Percentiles rank a stretch among this genome's conserved stretches.
phyloP scores from a whole-genome alignment of 2,329 filamentous ascomycete species.

The Myriosclerotinia scirpicola region DNA sequence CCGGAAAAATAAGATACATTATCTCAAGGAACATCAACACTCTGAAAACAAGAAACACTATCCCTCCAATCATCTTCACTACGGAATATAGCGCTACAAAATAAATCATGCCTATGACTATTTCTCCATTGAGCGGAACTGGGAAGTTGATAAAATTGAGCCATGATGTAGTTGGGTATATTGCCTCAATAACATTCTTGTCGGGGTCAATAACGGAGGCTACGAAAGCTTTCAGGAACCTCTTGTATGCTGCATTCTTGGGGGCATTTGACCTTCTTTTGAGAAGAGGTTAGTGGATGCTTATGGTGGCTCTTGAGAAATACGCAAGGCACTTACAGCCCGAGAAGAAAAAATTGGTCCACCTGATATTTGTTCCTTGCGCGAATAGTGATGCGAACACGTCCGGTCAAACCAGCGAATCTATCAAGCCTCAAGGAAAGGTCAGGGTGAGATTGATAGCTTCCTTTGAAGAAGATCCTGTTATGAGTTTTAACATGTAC shows the following conservation, averaged over 20 bases:
- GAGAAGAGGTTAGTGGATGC: background rate
- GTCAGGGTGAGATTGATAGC: background rate
- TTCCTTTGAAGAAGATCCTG: background rate
- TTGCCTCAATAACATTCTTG: conserved; percentile 3
- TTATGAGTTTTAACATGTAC: background rate
- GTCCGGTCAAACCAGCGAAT: background rate
- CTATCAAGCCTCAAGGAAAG: background rate
- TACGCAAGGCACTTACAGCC: background rate
- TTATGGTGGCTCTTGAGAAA: background rate
- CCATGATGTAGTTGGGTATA: background rate
- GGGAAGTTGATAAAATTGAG: background rate
- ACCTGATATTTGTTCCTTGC: background rate
- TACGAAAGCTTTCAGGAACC: background rate
- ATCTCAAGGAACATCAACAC: background rate
- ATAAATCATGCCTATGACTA: background rate
- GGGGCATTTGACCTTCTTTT: background rate
- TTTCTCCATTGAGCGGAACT: background rate
- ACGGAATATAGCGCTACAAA: background rate
- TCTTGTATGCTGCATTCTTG: background rate
- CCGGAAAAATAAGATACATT: background rate
- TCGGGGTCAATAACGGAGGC: background rate
- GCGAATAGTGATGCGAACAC: background rate
- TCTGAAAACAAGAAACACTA: background rate
- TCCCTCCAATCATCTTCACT: background rate
- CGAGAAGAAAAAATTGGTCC: background rate